Evolutionary conservation across 805 yeast species (phyloP), one percentile per base, ranked within the genome.

Genomic region (Ascoidea tarda): DNA sequence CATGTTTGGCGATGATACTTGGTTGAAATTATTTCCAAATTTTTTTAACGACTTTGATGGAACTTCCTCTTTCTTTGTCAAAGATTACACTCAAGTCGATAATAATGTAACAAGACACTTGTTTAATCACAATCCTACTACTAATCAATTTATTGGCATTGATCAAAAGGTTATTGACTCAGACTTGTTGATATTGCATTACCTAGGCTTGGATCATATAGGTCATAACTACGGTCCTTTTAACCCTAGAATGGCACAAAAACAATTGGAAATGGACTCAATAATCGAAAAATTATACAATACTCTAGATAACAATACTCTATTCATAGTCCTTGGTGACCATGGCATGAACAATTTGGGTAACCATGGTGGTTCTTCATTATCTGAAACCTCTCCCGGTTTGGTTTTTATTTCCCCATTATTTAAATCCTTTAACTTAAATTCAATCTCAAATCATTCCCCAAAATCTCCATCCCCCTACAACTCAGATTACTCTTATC

Each of bases 311-410:
- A 74, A 74, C 6, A 67, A 71, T 21, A 83, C 96, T 0, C 64
- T 93, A 50, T 66, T 91, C 28, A 77, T 90, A 5, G 77, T 90
- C 0, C 68, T 86, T 72, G 98, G 98, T 0, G 98, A 90, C 60
- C 98, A 90, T 65, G 98, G 97, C 4, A 90, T 90, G 97, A 89
- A 89, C 62, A 95, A 89, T 51, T 78, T 84, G 4, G 97, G 97
- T 1, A 91, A 90, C 60, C 98, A 93, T 64, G 99, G 99, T 6
- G 99, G 98, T 1, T 87, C 97, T 0, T 85, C 96, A 3, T 63
- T 74, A 0, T 96, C 96, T 1, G 99, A 93, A 65, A 91, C 97
- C 0, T 84, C 89, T 14, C 84, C 99, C 1, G 97, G 84, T 0
- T 60, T 93, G 61, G 68, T 81, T 1, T 73, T 91, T 47, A 68